A percentile compares a stretch with the other conserved stretches of the same genome.
Evolutionary conservation across 2,329 filamentous ascomycete species (phyloP).

Genomic region (Trichoderma guizhouense): DNA sequence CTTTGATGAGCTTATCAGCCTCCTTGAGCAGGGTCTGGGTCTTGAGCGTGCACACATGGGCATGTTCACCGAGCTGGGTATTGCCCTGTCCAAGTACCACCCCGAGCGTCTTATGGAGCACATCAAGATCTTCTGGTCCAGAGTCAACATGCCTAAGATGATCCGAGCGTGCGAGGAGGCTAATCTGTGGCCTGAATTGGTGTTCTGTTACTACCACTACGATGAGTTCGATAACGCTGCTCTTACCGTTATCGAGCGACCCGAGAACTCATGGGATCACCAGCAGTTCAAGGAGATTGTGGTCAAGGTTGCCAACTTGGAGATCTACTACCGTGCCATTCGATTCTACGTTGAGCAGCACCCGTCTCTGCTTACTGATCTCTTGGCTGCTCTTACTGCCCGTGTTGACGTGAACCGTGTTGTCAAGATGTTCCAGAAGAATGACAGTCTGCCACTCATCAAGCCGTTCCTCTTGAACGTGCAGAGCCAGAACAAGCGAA

Average conservation of each 20-base stretch:
- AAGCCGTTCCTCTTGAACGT: constrained; percentile 98
- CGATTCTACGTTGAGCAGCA: constrained; percentile 98
- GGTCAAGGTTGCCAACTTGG: constrained; percentile 95
- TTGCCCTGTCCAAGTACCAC: constrained; percentile 90
- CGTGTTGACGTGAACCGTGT: constrained; percentile 98
- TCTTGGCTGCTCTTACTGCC: constrained; percentile 85
- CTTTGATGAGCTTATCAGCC: constrained; percentile 93
- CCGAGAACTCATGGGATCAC: constrained; percentile 97
- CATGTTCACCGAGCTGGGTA: constrained; percentile 91
- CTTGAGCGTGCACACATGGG: constrained; percentile 93
- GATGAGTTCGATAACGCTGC: constrained; percentile 98
- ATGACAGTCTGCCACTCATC: constrained; percentile 95
- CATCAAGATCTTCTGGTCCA: constrained; percentile 95
- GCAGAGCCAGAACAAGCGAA: constrained; percentile 94
- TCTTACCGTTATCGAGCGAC: constrained; percentile 95
- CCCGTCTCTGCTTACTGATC: constrained; percentile 89
- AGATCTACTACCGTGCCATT: constrained; percentile 97
- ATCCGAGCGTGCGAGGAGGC: constrained; percentile 91
- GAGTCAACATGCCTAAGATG: constrained; percentile 97
- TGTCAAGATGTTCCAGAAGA: constrained; percentile 98
- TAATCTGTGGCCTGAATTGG: constrained; percentile 93
- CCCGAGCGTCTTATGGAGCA: constrained; percentile 98
- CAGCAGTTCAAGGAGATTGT: constrained; percentile 99
- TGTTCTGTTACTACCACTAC: constrained; percentile 98
- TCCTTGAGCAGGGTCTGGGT: constrained; percentile 92